Evolutionary conservation across 352 stramenopile genomes (phyloP).

Genomic region (Halophytophthora batemanensis): DNA sequence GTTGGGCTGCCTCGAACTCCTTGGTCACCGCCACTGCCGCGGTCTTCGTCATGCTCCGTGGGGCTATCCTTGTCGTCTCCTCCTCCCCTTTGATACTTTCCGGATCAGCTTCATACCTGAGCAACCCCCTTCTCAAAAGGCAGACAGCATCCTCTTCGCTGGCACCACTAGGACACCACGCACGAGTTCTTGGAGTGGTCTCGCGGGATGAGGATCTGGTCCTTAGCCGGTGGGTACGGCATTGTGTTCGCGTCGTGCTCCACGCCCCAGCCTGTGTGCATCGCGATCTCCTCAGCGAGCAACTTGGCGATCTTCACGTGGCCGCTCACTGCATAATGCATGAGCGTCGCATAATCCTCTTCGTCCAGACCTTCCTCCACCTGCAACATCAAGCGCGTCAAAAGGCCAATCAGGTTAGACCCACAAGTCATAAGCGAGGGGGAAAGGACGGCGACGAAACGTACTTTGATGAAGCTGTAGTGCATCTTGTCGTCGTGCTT

Average conservation of each 20-base stretch:
- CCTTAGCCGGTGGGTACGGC: slow-evolving; percentile 77
- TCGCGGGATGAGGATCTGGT: slow-evolving; percentile 69
- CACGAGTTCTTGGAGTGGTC: slow-evolving; percentile 44
- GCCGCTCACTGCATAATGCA: slow-evolving; percentile 80
- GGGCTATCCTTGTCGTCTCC: no score
- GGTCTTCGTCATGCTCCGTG: no score
- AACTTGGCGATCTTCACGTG: slow-evolving; percentile 81
- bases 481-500: slow-evolving; percentile 81
- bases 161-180: slow-evolving; percentile 24
- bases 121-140: no score
- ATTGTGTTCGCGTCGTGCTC: slow-evolving; percentile 54
- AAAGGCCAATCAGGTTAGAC: not conserved
- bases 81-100: no score
- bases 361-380: slow-evolving; percentile 62
- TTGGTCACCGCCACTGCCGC: no score
- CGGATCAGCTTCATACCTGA: no score
- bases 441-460: not conserved
- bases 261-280: slow-evolving; percentile 62
- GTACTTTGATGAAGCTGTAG: slow-evolving; percentile 78
- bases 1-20: no score
- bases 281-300: slow-evolving; percentile 68
- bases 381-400: slow-evolving; percentile 17
- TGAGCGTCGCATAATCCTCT: slow-evolving; percentile 74
- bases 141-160: not conserved
- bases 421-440: not conserved